Evolutionary conservation across 352 stramenopile species (phyloP).

Genomic region (Plasmopara viticola): DNA sequence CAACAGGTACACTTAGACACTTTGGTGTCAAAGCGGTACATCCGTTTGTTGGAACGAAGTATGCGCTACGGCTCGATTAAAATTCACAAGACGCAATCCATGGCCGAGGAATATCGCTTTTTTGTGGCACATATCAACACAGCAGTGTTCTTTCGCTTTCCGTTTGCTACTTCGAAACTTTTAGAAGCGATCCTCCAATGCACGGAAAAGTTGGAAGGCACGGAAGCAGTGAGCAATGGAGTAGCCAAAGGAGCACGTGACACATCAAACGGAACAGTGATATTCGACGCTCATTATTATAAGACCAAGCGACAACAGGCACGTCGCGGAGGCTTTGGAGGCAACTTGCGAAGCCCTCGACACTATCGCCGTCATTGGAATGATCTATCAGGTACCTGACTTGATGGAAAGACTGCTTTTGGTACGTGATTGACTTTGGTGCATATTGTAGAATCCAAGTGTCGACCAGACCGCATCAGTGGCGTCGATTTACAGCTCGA

Average conservation of each 20-base stretch:
- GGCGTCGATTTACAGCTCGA: constrained; percentile 41
- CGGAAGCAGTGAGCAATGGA: constrained; percentile 6
- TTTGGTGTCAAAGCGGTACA: constrained; percentile 54
- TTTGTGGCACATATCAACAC: constrained; percentile 71
- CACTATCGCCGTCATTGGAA: constrained; percentile 55
- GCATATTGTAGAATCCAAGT: constrained; percentile 23
- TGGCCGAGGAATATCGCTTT: constrained; percentile 65
- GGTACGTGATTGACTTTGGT: constrained; percentile 1
- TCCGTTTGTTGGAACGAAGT: constrained; percentile 49
- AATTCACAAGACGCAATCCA: constrained; percentile 52
- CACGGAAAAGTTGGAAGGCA: constrained; percentile 46
- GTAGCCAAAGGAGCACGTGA: constrained; percentile 8
- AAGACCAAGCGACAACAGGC: constrained; percentile 18
- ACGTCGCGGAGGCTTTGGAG: constrained; percentile 13
- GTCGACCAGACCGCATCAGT: constrained; percentile 32
- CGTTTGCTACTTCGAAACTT: constrained; percentile 32
- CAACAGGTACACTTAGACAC: constrained; percentile 43
- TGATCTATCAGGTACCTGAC: constrained; percentile 33
- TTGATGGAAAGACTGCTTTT: neutral
- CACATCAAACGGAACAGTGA: constrained; percentile 7
- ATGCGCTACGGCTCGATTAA: constrained; percentile 57
- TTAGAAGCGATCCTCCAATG: constrained; percentile 49
- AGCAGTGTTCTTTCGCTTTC: constrained; percentile 66
- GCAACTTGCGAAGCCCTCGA: constrained; percentile 44
- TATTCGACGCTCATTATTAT: constrained; percentile 10